Percentiles rank a stretch among this genome's conserved stretches.
Evolutionary conservation across 805 yeast genomes (phyloP).

Genomic region (Sugiyamaella qingdaonensis): DNA sequence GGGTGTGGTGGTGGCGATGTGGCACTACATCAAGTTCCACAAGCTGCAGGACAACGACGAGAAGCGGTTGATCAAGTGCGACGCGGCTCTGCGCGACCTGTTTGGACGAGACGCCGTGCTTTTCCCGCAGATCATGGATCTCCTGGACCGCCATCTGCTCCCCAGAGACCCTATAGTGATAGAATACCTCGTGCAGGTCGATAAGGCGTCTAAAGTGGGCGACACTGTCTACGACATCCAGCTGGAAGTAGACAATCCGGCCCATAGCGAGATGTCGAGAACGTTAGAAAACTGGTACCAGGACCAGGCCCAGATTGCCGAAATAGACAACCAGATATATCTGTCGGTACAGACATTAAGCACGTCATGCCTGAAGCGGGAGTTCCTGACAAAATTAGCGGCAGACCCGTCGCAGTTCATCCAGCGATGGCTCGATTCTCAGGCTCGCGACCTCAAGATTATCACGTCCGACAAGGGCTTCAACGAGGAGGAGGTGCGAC

Average conservation of each 20-base stretch:
- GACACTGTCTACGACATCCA: constrained; percentile 75
- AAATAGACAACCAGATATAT: constrained; percentile 42
- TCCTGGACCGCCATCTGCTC: constrained; percentile 58
- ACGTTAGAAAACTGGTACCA: constrained; percentile 38
- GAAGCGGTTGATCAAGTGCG: constrained; percentile 50
- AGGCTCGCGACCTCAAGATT: constrained; percentile 78
- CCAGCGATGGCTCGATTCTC: constrained; percentile 69
- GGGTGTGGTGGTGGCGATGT: constrained; percentile 70
- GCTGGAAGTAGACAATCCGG: constrained; percentile 45
- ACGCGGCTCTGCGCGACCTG: constrained; percentile 41
- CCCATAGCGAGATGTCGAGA: constrained; percentile 33
- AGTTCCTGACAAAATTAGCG: constrained; percentile 69
- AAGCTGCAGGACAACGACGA: constrained; percentile 57
- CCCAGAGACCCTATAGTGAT: constrained; percentile 79
- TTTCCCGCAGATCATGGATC: constrained; percentile 68
- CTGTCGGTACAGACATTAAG: constrained; percentile 49
- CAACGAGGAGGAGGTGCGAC: constrained; percentile 83
- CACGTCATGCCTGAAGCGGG: constrained; percentile 58
- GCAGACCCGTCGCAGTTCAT: constrained; percentile 75
- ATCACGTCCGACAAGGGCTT: constrained; percentile 86
- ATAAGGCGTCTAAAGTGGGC: constrained; percentile 68
- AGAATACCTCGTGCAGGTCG: constrained; percentile 72
- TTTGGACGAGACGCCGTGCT: constrained; percentile 51
- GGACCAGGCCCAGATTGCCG: constrained; percentile 39
- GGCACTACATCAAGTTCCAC: constrained; percentile 72